Evolutionary conservation across 805 yeast species (phyloP), one percentile per base, ranked within the genome.

Genomic region (Myxozyma mucilagina): DNA sequence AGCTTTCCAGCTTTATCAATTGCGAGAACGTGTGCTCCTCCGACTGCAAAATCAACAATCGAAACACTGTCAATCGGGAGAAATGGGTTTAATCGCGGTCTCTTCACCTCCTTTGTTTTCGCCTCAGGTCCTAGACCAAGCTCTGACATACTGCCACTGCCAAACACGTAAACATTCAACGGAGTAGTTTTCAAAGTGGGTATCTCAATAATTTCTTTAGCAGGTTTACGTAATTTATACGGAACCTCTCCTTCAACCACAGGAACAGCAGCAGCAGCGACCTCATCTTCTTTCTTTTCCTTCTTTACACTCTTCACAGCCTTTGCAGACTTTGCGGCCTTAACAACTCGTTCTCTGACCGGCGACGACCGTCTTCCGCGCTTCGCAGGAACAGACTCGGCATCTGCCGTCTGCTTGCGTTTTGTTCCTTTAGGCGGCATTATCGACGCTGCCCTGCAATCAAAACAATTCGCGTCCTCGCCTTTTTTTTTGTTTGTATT

Each of bases 121-220:
- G 96, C 90, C n/a, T 79, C 82, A 9, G 98, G 98, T 0, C 99
- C 99, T n/a, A 94, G 79, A 1, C 99, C 99, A 34, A 94, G 80
- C 73, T 94, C 99, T 78, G 97, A 91, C 94, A 94, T 93, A 0
- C 96, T 86, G 1, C 99, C 99, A 1, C 96, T 84, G 44, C 99
- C 99, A 88, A 96, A 94, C 41, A 90, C 96, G 72, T 89, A 93
- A 2, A 94, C 79, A 70, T 91, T 94, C 56, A 93, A 76, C 20
- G 82, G 80, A 31, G 77, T 75, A 1, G 78, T 67, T 65, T 78
- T 82, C 51, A 72, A 54, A 7, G 45, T 32, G 7, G 75, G 74
- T 24, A 71, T 61, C 41, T 56, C 61, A 20, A 56, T 68, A 36
- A 72, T 49, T 4, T 55, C 24, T 47, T 51, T 56, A 2, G 61